These are phyloP conservation scores for Pachyrhizus erosus DNA, from an alignment of 306 rosid species.

Conservation along the genomic window DNA sequence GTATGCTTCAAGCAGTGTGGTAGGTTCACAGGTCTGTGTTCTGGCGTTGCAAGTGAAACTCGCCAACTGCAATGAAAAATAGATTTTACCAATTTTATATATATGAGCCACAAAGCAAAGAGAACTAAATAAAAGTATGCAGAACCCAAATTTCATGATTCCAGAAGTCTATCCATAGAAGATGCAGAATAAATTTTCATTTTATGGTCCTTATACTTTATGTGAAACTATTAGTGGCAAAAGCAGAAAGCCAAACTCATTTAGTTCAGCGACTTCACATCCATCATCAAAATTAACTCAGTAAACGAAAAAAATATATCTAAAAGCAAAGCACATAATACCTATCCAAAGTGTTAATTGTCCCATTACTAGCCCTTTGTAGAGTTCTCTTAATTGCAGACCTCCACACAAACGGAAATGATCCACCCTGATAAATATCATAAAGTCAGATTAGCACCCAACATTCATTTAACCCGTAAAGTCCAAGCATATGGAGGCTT, in stretches of 20 bases:
- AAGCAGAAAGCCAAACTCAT: constrained; percentile 19
- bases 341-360: constrained; percentile 78
- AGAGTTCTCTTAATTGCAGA: constrained; percentile 83
- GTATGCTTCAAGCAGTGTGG: constrained; percentile 76
- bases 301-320: not conserved
- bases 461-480: constrained; percentile 29
- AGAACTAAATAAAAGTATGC: constrained; percentile 6
- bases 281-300: constrained; percentile 18
- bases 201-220: constrained; percentile 15
- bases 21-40: constrained; percentile 57
- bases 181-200: constrained; percentile 17
- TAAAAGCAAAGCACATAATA: constrained; percentile 18
- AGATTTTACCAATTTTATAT: not conserved
- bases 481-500: constrained; percentile 46
- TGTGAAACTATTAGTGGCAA: constrained; percentile 19
- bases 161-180: constrained; percentile 19
- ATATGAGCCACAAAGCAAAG: constrained; percentile 5
- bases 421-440: constrained; percentile 82
- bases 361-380: constrained; percentile 66
- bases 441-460: constrained; percentile 45
- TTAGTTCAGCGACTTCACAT: constrained; percentile 25
- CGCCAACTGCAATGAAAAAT: constrained; percentile 75
- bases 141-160: constrained; percentile 25
- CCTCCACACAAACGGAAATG: constrained; percentile 94
- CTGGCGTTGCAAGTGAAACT: constrained; percentile 72